Base-by-base conservation (phyloP, 768 basidiomycete species). In the Gloeophyllum trabeum region DNA sequence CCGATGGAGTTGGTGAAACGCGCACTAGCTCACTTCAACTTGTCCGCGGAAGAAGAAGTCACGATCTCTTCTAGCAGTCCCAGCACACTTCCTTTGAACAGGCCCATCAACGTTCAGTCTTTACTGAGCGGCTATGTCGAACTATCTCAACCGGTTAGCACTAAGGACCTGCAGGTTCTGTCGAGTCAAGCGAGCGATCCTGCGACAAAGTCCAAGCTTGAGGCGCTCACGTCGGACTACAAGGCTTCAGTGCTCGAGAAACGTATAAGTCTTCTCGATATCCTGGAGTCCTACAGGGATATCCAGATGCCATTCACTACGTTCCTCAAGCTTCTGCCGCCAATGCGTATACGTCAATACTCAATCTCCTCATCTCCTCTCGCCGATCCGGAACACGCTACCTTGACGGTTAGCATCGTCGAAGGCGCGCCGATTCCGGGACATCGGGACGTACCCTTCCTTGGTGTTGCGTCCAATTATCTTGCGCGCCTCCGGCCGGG, bases 321-420 rank as follows among this genome's bases (percentile, higher is more conserved):
- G 3, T 70, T 63, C 57, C 50, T 73, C 23, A 53, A 54, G 16
- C 57, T 67, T 51, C 60, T 71, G 6, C 70, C 68, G 6, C 51
- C 68, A 2, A 71, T 71, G 64, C 66, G 68, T 26, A 57, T 69
- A 40, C 57, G 71, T 19, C 69, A 71, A 53, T 71, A 73, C 55
- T 70, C 69, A 2, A 71, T 71, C 47, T 71, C 71, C 1, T 69
- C 67, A 1, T 70, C 68, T 1, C 69, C 69, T 3, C 56, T 73
- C 5, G 63, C 64, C 61, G 60, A 67, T 44, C 57, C 70, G 5
- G 49, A 54, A 24, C 61, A 58, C 35, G 63, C 64, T 23, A 63
- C 66, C n/a, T 59, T 73, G 24, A 71, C 70, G 21, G 47, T 71
- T 44, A 66, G 64, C 52, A 64, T 71, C 14, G 48, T 73, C 25